Percentiles rank a stretch among this genome's conserved stretches.
phyloP scores from a whole-genome alignment of 192 early-diverging fungal genomes.

The Umbelopsis isabellina region DNA sequence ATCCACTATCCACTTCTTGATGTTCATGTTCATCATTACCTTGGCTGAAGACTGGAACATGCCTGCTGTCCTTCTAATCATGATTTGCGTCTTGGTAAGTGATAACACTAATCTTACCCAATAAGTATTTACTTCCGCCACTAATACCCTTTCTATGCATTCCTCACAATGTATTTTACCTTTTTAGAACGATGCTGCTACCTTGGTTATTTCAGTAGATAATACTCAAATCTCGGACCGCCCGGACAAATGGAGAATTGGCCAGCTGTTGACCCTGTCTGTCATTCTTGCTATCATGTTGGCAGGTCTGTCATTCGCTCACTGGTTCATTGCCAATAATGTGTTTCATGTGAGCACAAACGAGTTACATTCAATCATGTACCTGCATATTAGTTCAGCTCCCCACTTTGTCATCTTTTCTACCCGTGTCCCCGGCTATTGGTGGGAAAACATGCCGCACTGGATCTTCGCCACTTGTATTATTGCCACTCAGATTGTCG shows the following conservation, averaged over 20 bases:
- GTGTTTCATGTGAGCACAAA: slow-evolving; percentile 45
- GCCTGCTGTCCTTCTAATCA: slow-evolving; percentile 79
- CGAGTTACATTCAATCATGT: slow-evolving; percentile 85
- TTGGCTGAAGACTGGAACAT: slow-evolving; percentile 81
- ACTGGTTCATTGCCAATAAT: slow-evolving; percentile 80
- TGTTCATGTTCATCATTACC: slow-evolving; percentile 91
- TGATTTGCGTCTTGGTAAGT: slow-evolving; percentile 79
- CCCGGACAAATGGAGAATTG: slow-evolving; percentile 94
- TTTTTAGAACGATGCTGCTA: slow-evolving; percentile 75
- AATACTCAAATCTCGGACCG: slow-evolving; percentile 83
- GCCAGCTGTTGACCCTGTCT: slow-evolving; percentile 83
- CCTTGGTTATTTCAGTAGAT: slow-evolving; percentile 90
- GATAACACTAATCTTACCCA: background rate
- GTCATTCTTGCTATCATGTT: slow-evolving; percentile 77
- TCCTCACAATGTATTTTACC: background rate
- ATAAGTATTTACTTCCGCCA: background rate
- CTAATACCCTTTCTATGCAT: background rate
- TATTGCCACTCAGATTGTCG: slow-evolving; percentile 84
- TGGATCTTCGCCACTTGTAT: slow-evolving; percentile 71
- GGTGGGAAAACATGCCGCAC: slow-evolving; percentile 78
- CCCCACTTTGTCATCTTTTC: slow-evolving; percentile 92
- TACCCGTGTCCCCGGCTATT: slow-evolving; percentile 77
- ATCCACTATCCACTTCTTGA: slow-evolving; percentile 90
- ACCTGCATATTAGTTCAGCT: slow-evolving; percentile 85
- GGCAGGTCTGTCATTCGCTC: slow-evolving; percentile 76